These are phyloP conservation scores for Xylariaceae sp. DNA, from an alignment of 2,329 filamentous ascomycete species.

Conservation along the genomic window DNA sequence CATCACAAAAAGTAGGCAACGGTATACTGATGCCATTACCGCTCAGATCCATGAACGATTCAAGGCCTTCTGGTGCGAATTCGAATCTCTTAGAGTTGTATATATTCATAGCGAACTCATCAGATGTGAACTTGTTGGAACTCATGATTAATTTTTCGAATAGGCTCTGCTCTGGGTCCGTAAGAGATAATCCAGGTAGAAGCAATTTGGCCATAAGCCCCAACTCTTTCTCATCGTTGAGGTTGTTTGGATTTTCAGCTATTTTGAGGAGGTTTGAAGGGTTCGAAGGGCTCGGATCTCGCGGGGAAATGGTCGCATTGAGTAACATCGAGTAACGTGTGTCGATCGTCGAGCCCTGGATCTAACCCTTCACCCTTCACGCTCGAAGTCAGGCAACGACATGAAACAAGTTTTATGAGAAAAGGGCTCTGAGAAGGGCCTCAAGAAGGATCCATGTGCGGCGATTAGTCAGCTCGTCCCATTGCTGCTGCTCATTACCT, in stretches of 20 bases:
- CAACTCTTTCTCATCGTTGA: no score
- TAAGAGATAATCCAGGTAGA: background rate
- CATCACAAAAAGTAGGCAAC: background rate
- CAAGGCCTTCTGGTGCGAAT: no score
- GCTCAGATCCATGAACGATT: no score
- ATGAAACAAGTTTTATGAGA: no score
- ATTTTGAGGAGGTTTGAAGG: slow-evolving; percentile 4
- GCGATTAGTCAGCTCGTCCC: no score
- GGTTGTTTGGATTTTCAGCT: background rate
- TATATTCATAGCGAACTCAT: background rate
- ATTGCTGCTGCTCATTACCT: no score
- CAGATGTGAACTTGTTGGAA: background rate
- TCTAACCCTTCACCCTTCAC: background rate
- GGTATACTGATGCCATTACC: background rate
- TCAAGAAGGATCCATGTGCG: no score
- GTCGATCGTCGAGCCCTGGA: background rate
- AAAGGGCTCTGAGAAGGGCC: no score
- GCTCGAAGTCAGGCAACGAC: no score
- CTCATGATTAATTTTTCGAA: background rate
- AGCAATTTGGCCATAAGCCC: no score
- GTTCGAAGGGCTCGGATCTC: background rate
- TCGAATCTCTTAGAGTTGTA: background rate
- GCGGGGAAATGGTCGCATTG: background rate
- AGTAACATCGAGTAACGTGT: slow-evolving; percentile 1
- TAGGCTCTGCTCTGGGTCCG: background rate